These are phyloP conservation scores for Saturnispora sanitii DNA, from an alignment of 805 yeast species.

Conservation along the genomic window DNA sequence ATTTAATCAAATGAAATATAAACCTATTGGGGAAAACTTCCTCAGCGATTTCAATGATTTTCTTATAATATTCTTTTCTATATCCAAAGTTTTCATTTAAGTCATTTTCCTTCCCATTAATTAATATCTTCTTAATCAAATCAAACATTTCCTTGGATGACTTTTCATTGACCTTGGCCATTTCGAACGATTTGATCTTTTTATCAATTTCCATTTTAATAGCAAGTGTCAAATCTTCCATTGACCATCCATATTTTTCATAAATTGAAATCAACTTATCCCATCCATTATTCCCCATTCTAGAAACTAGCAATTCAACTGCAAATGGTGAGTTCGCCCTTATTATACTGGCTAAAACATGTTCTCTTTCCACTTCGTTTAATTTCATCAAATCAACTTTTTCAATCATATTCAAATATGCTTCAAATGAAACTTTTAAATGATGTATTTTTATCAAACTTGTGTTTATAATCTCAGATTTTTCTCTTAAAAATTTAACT, in stretches of 20 bases:
- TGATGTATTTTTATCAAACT: constrained; percentile 1
- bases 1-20: constrained; percentile 4
- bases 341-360: not conserved
- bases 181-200: not conserved
- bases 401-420: not conserved
- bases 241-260: constrained; percentile 1
- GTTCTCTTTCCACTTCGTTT: not conserved
- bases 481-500: not conserved
- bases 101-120: too few species aligned
- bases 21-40: constrained; percentile 1
- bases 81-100: not conserved
- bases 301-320: not conserved
- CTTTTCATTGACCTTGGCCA: constrained; percentile 2
- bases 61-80: not conserved
- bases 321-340: constrained; percentile 2
- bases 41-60: not conserved
- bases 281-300: not conserved
- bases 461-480: not conserved
- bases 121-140: not conserved
- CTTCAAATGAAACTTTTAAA: not conserved
- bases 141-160: constrained; percentile 1
- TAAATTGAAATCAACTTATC: not conserved
- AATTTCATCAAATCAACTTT: not conserved
- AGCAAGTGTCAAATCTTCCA: constrained; percentile 1
- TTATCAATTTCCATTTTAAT: constrained; percentile 1